These are phyloP conservation scores for Talaromyces stipitatus DNA, from an alignment of 495 filamentous ascomycete species.

Conservation along the genomic window DNA sequence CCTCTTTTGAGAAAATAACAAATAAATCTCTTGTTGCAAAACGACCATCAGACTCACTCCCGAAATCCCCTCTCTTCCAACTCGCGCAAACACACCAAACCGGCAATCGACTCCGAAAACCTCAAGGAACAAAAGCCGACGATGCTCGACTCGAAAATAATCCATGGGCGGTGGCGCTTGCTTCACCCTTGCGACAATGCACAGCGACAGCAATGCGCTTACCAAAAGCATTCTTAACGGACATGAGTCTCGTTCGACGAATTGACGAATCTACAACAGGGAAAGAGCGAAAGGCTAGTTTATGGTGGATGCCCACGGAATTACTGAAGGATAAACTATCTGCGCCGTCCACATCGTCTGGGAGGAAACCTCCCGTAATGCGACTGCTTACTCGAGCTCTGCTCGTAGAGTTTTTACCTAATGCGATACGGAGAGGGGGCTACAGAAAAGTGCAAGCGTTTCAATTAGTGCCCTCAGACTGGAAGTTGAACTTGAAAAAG, in stretches of 20 bases:
- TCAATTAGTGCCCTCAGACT: conserved; percentile 26
- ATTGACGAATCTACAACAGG: neutral
- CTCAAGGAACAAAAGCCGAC: conserved; percentile 34
- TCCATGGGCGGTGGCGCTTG: conserved; percentile 51
- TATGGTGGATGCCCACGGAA: conserved; percentile 53
- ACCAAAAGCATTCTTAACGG: conserved; percentile 57
- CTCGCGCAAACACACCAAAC: conserved; percentile 14
- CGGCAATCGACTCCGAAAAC: conserved; percentile 18
- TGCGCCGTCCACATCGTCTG: neutral
- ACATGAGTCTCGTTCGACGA: conserved; percentile 49
- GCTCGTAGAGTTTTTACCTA: conserved; percentile 11
- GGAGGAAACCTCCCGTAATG: conserved; percentile 13
- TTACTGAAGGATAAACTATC: conserved; percentile 26
- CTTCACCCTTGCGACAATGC: conserved; percentile 57
- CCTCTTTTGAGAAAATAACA: neutral
- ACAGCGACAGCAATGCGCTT: conserved; percentile 43
- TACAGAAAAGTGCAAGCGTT: conserved; percentile 14
- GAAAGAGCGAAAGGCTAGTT: conserved; percentile 36
- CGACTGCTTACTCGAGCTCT: conserved; percentile 24
- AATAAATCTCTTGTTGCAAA: neutral
- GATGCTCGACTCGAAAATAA: conserved; percentile 22
- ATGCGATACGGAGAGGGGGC: neutral
- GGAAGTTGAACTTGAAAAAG: conserved; percentile 25
- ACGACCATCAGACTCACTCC: conserved; percentile 30
- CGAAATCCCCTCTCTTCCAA: conserved; percentile 28